These are phyloP conservation scores for Sphaerosporella brunnea DNA, from an alignment of 495 filamentous ascomycete species.

Conservation along the genomic window DNA sequence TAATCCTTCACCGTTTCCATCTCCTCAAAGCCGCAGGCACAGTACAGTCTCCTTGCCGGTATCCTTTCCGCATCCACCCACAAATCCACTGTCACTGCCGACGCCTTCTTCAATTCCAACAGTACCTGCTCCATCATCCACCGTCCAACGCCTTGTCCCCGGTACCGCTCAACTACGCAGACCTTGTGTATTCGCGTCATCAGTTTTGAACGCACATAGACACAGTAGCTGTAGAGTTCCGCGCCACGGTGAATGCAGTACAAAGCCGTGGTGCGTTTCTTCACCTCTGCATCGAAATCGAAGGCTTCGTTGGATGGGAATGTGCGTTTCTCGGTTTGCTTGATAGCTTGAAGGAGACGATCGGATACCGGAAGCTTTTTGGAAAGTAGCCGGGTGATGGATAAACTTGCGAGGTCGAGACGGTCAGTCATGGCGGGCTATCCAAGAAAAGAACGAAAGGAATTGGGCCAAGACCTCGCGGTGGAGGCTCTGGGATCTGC, in stretches of 20 bases:
- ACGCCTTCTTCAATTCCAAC: conserved; percentile 33
- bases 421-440: conserved; percentile 3
- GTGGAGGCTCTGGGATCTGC: too few relatives aligned
- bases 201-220: conserved; percentile 38
- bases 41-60: conserved; percentile 36
- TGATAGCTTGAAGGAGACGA: conserved; percentile 15
- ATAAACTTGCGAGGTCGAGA: conserved; percentile 16
- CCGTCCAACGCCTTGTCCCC: conserved; percentile 37
- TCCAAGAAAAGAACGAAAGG: too few relatives aligned
- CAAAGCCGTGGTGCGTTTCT: conserved; percentile 39
- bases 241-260: conserved; percentile 29
- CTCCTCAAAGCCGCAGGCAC: conserved; percentile 35
- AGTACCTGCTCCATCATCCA: conserved; percentile 34
- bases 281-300: conserved; percentile 36
- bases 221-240: conserved; percentile 33
- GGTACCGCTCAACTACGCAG: conserved; percentile 36
- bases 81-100: conserved; percentile 38
- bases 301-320: conserved; percentile 43
- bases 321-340: conserved; percentile 36
- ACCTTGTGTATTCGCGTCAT: conserved; percentile 41
- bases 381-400: conserved; percentile 14
- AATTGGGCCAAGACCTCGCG: too few relatives aligned
- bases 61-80: conserved; percentile 43
- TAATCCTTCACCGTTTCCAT: conserved; percentile 37
- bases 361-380: conserved; percentile 14